Percentiles rank a stretch among this genome's conserved stretches.
Conservation (phyloP, 495 filamentous ascomycete genomes). For the Xanthoparmelia taractica region DNA sequence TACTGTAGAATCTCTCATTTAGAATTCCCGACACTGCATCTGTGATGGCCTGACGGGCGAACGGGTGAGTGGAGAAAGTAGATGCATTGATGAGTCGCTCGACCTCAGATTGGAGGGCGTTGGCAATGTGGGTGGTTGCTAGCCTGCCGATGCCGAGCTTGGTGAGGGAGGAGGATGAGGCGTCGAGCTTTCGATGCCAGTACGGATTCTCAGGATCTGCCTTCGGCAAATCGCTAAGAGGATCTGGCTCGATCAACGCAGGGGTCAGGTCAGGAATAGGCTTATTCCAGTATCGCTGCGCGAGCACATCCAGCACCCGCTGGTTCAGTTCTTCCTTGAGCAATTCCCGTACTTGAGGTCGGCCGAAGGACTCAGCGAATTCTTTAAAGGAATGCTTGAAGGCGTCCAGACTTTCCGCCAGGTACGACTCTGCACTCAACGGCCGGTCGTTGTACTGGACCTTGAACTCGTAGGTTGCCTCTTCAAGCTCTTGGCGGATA, state of each 20-base stretch:
- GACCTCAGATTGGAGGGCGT: conserved; percentile 76
- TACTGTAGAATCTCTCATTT: conserved; percentile 91
- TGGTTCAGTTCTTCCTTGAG: conserved; percentile 91
- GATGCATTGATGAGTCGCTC: conserved; percentile 68
- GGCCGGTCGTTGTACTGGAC: conserved; percentile 98
- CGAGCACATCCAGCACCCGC: conserved; percentile 89
- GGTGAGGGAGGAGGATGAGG: conserved; percentile 79
- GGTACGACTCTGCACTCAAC: conserved; percentile 88
- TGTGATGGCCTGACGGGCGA: conserved; percentile 81
- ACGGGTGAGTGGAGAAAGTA: conserved; percentile 82
- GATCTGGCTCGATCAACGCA: conserved; percentile 58
- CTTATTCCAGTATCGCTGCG: conserved; percentile 94
- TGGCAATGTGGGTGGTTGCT: conserved; percentile 82
- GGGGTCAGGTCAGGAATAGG: conserved; percentile 69
- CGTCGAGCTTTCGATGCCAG: conserved; percentile 93
- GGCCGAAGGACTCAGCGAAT: conserved; percentile 82
- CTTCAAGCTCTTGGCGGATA: conserved; percentile 90
- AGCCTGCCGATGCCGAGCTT: conserved; percentile 89
- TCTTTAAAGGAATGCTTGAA: conserved; percentile 98
- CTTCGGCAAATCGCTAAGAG: conserved; percentile 68
- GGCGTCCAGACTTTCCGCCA: conserved; percentile 86
- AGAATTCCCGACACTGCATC: conserved; percentile 82
- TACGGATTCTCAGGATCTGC: conserved; percentile 74
- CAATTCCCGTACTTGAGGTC: conserved; percentile 78
- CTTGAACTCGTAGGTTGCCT: conserved; percentile 98